Evolutionary conservation across 2,329 filamentous ascomycete genomes (phyloP).

Genomic region (Penicillium sp.): DNA sequence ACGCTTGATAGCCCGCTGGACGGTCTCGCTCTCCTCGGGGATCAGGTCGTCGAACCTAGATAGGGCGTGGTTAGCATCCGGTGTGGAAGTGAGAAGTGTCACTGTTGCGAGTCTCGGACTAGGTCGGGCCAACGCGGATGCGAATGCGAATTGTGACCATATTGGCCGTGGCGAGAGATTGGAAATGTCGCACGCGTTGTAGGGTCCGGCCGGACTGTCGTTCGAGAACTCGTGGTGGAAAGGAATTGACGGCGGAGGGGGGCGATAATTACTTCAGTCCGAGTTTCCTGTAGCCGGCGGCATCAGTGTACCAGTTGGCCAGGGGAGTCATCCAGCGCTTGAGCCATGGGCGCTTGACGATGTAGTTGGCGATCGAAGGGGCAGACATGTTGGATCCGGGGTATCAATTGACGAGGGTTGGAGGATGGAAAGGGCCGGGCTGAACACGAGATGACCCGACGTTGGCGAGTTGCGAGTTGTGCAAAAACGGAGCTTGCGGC

Average conservation of each 20-base stretch:
- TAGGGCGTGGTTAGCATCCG: conserved; percentile 17
- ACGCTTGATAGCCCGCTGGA: conserved; percentile 87
- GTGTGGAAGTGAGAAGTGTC: conserved; percentile 1
- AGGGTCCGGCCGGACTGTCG: neutral
- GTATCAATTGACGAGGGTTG: conserved; percentile 40
- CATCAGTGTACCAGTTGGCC: conserved; percentile 85
- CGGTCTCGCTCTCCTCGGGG: conserved; percentile 85
- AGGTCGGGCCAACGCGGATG: conserved; percentile 14
- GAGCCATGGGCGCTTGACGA: conserved; percentile 86
- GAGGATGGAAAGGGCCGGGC: conserved; percentile 36
- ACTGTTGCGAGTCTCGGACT: conserved; percentile 17
- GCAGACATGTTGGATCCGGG: conserved; percentile 65
- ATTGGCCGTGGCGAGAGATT: conserved; percentile 1
- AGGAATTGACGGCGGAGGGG: conserved; percentile 17
- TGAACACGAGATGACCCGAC: conserved; percentile 42
- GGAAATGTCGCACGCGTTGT: conserved; percentile 2
- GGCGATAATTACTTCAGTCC: conserved; percentile 73
- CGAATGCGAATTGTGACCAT: conserved; percentile 10
- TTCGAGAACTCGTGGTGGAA: conserved; percentile 18
- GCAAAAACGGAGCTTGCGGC: conserved; percentile 43
- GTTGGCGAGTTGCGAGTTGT: conserved; percentile 46
- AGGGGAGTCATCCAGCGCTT: conserved; percentile 77
- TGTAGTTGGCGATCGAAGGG: conserved; percentile 73
- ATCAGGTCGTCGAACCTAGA: conserved; percentile 90
- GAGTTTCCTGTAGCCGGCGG: conserved; percentile 89